Evolutionary conservation across 73 alveolate species (phyloP), one percentile per base, ranked within the genome.

Genomic region (Halteria grandinella): DNA sequence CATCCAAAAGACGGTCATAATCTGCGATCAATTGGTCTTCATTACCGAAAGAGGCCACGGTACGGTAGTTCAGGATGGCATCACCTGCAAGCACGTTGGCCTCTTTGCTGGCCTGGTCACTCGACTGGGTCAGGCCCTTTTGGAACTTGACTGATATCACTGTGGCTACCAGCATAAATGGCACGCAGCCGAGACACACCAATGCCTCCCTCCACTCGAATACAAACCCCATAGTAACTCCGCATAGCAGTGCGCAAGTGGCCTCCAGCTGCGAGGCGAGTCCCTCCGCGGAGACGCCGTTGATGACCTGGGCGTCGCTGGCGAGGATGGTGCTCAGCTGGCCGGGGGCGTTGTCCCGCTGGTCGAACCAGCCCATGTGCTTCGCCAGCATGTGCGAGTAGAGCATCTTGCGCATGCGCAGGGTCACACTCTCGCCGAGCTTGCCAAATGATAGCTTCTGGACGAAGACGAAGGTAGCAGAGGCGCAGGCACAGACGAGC

Each of bases 61-160:
- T 95, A 75, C 95, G 79, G 44, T 87, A 75, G 69, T 93, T 93
- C 15, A 87, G 55, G 6, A 93, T 95, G 7, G 91, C 76, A 50
- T 93, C 99, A 55, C 94, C 81, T 25, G 91, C 96, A 0, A 86
- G 43, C 17, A 81, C 75, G 72, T 91, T 82, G 3, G 98, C 97
- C 37, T 76, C 94, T 66, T 92, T 85, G 51, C 91, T 84, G 15
- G 95, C 95, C 59, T 80, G 75, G 44, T 83, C 96, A 57, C 55
- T 71, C 18, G 33, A 48, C 39, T 57, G 83, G 17, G 88, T 49
- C 45, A 76, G 58, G 17, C 97, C 95, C 44, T 71, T 64, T 40
- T 83, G 57, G 25, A 78, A 62, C 55, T 85, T 84, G 17, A 86
- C 89, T 43, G 83, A 54, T 23, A 87, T 70, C 5, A 60, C 70